Evolutionary conservation across 768 basidiomycete genomes (phyloP).

Genomic region (Termitomyces sp.): DNA sequence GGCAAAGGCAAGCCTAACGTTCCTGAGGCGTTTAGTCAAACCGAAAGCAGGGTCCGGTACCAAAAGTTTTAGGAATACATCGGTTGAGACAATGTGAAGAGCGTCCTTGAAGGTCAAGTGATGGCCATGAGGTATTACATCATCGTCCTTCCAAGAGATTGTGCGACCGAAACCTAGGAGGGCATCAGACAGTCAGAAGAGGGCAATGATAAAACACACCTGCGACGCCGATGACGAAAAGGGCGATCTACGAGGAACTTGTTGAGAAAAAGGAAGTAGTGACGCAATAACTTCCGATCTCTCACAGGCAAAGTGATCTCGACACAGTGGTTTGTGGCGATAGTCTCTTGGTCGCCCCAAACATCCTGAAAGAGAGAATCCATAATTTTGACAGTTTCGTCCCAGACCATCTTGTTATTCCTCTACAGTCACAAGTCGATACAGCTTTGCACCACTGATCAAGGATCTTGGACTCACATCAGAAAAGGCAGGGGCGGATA

Average conservation of each 20-base stretch:
- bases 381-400: conserved; percentile 38
- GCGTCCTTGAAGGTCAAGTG: conserved; percentile 44
- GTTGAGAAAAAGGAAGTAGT: conserved; percentile 4
- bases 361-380: conserved; percentile 39
- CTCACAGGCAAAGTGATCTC: conserved; percentile 52
- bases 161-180: conserved; percentile 43
- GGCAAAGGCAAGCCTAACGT: conserved; percentile 30
- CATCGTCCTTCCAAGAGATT: conserved; percentile 43
- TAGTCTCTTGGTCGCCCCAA: conserved; percentile 37
- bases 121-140: conserved; percentile 35
- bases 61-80: conserved; percentile 31
- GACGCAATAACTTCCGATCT: not conserved
- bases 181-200: not conserved
- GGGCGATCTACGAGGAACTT: conserved; percentile 36
- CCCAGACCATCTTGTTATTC: conserved; percentile 46
- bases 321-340: conserved; percentile 40
- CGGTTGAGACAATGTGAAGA: conserved; percentile 35
- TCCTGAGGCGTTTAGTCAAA: conserved; percentile 27
- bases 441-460: not conserved
- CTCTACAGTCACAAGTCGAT: conserved; percentile 20
- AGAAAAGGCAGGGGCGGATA: conserved; percentile 61
- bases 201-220: conserved; percentile 24
- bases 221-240: conserved; percentile 52
- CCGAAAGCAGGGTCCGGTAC: conserved; percentile 36
- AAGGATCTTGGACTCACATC: conserved; percentile 32